Evolutionary conservation across 352 stramenopile species (phyloP).

Genomic region (Phytophthora capsici): DNA sequence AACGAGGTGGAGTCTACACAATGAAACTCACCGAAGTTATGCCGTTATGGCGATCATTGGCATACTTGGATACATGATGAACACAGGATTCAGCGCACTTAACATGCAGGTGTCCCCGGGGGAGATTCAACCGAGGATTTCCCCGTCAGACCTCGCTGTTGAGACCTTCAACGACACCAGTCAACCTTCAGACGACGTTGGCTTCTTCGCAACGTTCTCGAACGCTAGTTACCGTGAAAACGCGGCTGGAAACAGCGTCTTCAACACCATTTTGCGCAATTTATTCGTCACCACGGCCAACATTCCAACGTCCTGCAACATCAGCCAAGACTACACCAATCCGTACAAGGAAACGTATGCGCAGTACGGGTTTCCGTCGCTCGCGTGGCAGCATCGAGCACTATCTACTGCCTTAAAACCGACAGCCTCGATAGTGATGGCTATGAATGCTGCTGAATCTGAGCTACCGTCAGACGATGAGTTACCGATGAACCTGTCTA

Average conservation of each 20-base stretch:
- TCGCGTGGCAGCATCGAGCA: background rate
- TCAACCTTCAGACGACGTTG: background rate
- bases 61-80: slow-evolving; percentile 17
- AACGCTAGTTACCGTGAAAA: slow-evolving; percentile 7
- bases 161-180: slow-evolving; percentile 2
- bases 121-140: background rate
- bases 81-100: slow-evolving; percentile 18
- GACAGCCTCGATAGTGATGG: background rate
- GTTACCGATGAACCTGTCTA: background rate
- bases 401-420: no score
- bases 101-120: slow-evolving; percentile 18
- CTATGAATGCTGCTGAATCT: background rate
- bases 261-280: slow-evolving; percentile 10
- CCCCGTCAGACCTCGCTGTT: slow-evolving; percentile 2
- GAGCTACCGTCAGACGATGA: background rate
- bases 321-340: background rate
- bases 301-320: background rate
- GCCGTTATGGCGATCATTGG: slow-evolving; percentile 7
- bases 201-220: slow-evolving; percentile 6
- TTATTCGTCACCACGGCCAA: slow-evolving; percentile 1
- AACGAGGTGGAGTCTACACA: slow-evolving; percentile 6
- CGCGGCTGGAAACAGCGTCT: slow-evolving; percentile 1
- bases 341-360: background rate
- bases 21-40: slow-evolving; percentile 12
- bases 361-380: background rate